Evolutionary conservation across 106 monocot genomes (phyloP).

Genomic region (Allium sativum): DNA sequence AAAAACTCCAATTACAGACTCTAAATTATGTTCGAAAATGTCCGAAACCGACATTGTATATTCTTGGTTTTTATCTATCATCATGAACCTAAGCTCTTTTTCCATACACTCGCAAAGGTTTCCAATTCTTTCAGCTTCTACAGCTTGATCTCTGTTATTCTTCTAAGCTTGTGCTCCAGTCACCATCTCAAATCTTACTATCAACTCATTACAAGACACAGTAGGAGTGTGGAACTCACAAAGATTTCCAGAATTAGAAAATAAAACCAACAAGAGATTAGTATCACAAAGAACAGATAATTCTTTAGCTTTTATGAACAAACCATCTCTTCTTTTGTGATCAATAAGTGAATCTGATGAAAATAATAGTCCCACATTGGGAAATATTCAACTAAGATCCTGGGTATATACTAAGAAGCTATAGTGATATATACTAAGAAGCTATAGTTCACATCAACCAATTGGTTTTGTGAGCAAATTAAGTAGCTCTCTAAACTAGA

Average conservation of each 20-base stretch:
- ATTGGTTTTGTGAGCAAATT: no score
- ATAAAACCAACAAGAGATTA: slow-evolving; percentile 74
- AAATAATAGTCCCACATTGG: no score
- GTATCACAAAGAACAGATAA: slow-evolving; percentile 71
- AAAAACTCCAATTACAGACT: slow-evolving; percentile 51
- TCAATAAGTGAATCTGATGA: no score
- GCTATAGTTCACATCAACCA: no score
- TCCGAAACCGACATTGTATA: slow-evolving; percentile 48
- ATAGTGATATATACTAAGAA: no score
- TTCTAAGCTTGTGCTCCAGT: slow-evolving; percentile 38
- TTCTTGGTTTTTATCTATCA: slow-evolving; percentile 42
- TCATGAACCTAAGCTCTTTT: slow-evolving; percentile 64
- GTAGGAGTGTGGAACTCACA: slow-evolving; percentile 63
- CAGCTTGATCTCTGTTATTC: slow-evolving; percentile 28
- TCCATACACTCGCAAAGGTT: slow-evolving; percentile 50
- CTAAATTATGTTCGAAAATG: slow-evolving; percentile 51
- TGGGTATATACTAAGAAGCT: no score
- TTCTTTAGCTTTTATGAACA: slow-evolving; percentile 87
- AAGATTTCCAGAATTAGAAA: slow-evolving; percentile 81
- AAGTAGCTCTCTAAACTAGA: no score
- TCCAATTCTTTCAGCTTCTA: slow-evolving; percentile 42
- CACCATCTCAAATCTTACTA: slow-evolving; percentile 47
- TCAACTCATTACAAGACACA: slow-evolving; percentile 42
- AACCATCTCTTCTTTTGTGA: slow-evolving; percentile 90
- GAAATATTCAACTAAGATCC: no score